phyloP scores from a whole-genome alignment of 306 rosid genomes.

The Quercus ilex region DNA sequence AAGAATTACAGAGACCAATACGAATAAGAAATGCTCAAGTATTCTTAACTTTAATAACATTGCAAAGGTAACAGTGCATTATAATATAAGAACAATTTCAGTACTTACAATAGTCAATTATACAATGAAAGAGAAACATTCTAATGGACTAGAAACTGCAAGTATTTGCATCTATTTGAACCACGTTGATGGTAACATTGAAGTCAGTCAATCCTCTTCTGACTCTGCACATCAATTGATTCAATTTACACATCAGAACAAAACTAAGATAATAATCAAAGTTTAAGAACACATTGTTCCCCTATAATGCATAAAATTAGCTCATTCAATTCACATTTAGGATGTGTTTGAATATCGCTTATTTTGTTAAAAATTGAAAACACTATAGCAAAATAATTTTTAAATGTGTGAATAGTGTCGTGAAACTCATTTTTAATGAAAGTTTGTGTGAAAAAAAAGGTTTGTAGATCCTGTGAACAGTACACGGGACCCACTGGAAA shows the following conservation, averaged over 20 bases:
- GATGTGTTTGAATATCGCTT: too few species aligned
- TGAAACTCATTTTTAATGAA: too few species aligned
- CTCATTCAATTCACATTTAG: neutral
- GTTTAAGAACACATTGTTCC: neutral
- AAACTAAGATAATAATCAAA: neutral
- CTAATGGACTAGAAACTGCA: neutral
- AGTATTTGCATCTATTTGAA: constrained; percentile 6
- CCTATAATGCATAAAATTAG: neutral
- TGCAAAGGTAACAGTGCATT: neutral
- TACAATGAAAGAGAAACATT: neutral
- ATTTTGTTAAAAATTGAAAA: too few species aligned
- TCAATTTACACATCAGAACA: constrained; percentile 20
- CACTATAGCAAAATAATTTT: too few species aligned
- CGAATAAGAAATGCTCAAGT: neutral
- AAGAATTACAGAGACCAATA: neutral
- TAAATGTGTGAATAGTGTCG: too few species aligned
- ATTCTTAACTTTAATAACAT: neutral
- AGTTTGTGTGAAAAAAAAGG: too few species aligned
- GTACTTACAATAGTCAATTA: neutral
- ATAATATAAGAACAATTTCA: neutral
- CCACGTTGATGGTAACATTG: neutral
- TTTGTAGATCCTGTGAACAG: too few species aligned
- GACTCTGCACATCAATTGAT: constrained; percentile 50
- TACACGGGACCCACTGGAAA: too few species aligned
- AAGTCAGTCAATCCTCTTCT: constrained; percentile 45